A percentile compares a stretch with the other conserved stretches of the same genome.
These are phyloP conservation scores for Baorangia bicolor DNA, from an alignment of 768 basidiomycete genomes.

Conservation along the genomic window DNA sequence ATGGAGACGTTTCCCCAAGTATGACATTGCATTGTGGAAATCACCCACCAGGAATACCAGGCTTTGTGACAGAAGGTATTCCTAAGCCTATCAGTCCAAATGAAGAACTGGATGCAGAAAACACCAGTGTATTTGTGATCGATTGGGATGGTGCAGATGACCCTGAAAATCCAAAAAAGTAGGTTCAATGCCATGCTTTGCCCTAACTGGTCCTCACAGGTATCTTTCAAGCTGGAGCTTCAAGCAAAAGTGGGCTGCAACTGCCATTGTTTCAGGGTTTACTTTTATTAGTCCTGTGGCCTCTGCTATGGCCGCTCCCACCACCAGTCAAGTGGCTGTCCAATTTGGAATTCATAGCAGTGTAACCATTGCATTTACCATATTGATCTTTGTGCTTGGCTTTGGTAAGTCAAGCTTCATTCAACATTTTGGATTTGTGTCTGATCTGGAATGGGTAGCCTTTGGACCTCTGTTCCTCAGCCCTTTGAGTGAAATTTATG, in stretches of 20 bases:
- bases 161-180: conserved; percentile 60
- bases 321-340: conserved; percentile 46
- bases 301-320: conserved; percentile 75
- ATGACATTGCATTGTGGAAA: conserved; percentile 11
- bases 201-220: not conserved
- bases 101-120: not conserved
- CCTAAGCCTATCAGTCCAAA: not conserved
- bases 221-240: conserved; percentile 51
- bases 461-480: conserved; percentile 45
- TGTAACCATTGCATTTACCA: conserved; percentile 53
- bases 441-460: conserved; percentile 2
- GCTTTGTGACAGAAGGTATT: not conserved
- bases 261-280: conserved; percentile 62
- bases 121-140: conserved; percentile 34
- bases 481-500: conserved; percentile 71
- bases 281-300: conserved; percentile 69
- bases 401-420: conserved; percentile 44
- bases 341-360: conserved; percentile 55
- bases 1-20: conserved; percentile 1
- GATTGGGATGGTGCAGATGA: conserved; percentile 67
- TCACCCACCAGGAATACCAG: not conserved
- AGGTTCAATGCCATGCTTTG: conserved; percentile 2
- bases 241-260: conserved; percentile 62
- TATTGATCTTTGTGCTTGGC: conserved; percentile 58
- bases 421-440: not conserved